These are phyloP conservation scores for Saturnispora kantuleensis DNA, from an alignment of 805 yeast species.

Conservation along the genomic window DNA sequence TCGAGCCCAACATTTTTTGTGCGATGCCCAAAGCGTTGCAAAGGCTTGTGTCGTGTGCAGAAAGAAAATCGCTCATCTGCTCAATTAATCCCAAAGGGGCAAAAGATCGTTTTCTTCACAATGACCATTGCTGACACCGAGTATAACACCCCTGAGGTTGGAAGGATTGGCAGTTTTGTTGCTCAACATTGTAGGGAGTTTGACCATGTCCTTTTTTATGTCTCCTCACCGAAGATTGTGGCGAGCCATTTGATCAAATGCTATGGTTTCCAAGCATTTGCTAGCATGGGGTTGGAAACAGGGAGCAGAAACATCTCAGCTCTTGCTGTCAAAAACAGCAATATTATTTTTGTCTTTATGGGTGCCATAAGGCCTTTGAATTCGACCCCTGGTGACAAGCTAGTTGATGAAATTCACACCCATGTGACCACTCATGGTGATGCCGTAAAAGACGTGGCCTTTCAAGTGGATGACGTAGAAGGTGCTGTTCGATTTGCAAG, in stretches of 20 bases:
- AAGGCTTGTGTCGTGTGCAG: too few species aligned
- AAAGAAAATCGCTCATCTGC: too few species aligned
- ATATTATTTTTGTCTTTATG: constrained; percentile 39
- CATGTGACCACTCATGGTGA: constrained; percentile 59
- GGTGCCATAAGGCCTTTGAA: constrained; percentile 28
- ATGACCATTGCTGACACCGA: constrained; percentile 1
- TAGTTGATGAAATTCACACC: constrained; percentile 29
- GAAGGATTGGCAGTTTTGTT: not conserved
- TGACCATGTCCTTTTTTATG: constrained; percentile 60
- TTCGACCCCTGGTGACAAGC: constrained; percentile 8
- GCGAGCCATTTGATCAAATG: constrained; percentile 44
- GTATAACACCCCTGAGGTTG: constrained; percentile 2
- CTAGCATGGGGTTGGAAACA: constrained; percentile 60
- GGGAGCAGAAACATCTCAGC: constrained; percentile 45
- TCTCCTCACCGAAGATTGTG: constrained; percentile 60
- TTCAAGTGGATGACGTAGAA: constrained; percentile 45
- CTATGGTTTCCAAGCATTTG: constrained; percentile 57
- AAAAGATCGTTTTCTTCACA: not conserved
- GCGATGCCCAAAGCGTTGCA: too few species aligned
- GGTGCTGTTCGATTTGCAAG: constrained; percentile 38
- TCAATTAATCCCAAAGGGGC: too few species aligned
- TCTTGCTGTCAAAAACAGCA: constrained; percentile 53
- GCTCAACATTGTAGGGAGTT: constrained; percentile 29
- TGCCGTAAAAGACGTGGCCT: constrained; percentile 70
- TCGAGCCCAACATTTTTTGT: too few species aligned